Conservation (phyloP, 805 yeast genomes). For the Hemisphaericaspora nanyangensis region DNA sequence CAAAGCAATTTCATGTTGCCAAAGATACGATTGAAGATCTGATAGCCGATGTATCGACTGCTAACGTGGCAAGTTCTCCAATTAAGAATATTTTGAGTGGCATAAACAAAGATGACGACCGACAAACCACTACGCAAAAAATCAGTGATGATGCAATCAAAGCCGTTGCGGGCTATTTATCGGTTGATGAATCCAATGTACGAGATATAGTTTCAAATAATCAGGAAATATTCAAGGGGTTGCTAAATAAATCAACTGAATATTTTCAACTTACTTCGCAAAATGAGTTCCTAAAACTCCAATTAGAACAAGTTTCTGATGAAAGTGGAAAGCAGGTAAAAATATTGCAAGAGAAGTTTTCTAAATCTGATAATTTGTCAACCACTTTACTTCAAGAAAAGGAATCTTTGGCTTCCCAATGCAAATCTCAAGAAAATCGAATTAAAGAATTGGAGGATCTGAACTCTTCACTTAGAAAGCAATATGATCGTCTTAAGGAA, state of each 20-base stretch:
- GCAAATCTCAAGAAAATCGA: slow-evolving; percentile 9
- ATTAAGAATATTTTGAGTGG: slow-evolving; percentile 7
- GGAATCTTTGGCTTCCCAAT: slow-evolving; percentile 11
- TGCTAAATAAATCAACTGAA: slow-evolving; percentile 24
- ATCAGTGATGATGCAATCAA: slow-evolving; percentile 14
- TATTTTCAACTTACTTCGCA: slow-evolving; percentile 28
- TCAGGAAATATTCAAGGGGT: slow-evolving; percentile 13
- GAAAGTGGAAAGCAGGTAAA: slow-evolving; percentile 14
- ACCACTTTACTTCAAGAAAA: slow-evolving; percentile 15
- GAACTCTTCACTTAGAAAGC: slow-evolving; percentile 13
- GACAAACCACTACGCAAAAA: slow-evolving; percentile 9
- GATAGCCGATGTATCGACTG: neutral
- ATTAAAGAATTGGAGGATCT: slow-evolving; percentile 12
- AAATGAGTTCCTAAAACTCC: slow-evolving; percentile 28
- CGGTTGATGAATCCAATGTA: slow-evolving; percentile 17
- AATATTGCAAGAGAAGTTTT: slow-evolving; percentile 16
- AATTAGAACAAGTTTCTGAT: slow-evolving; percentile 25
- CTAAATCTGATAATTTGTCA: slow-evolving; percentile 19
- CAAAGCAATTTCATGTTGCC: slow-evolving; percentile 39
- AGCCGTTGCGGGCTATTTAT: slow-evolving; percentile 24
- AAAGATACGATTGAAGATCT: slow-evolving; percentile 19
- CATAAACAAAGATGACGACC: slow-evolving; percentile 5
- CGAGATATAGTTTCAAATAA: slow-evolving; percentile 8
- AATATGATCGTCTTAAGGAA: slow-evolving; percentile 14
- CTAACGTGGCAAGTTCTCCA: slow-evolving; percentile 12